These are phyloP conservation scores for Euphorbia celastroides DNA, from an alignment of 441 rosid genomes.

Conservation along the genomic window DNA sequence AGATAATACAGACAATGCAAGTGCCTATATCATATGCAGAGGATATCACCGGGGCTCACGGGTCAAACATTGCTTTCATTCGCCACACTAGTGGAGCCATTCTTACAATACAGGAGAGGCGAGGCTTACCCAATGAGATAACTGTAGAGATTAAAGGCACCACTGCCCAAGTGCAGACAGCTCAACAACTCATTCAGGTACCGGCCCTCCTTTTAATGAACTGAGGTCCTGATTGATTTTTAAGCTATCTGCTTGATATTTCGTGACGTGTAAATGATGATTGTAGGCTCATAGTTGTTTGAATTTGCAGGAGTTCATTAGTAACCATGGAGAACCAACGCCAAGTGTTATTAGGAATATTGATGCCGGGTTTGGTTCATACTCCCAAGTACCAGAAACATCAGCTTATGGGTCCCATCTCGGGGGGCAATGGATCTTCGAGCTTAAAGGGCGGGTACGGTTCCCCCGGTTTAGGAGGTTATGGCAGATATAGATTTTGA, in stretches of 20 bases:
- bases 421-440: constrained; percentile 35
- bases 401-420: constrained; percentile 35
- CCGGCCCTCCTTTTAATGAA: too few relatives aligned
- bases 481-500: constrained; percentile 39
- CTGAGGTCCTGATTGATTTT: too few relatives aligned
- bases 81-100: constrained; percentile 47
- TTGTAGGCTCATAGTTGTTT: background rate
- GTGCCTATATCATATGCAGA: constrained; percentile 54
- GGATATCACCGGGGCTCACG: constrained; percentile 50
- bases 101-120: constrained; percentile 42
- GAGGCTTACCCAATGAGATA: constrained; percentile 48
- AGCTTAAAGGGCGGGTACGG: constrained; percentile 36
- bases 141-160: constrained; percentile 56
- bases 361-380: constrained; percentile 32
- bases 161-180: constrained; percentile 44
- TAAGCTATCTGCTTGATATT: background rate
- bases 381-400: constrained; percentile 36
- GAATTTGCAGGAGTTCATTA: constrained; percentile 36
- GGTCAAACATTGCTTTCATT: constrained; percentile 49
- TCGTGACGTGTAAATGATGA: background rate
- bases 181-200: constrained; percentile 56
- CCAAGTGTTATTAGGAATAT: constrained; percentile 34
- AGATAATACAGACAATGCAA: constrained; percentile 55
- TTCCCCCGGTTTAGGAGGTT: constrained; percentile 26
- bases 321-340: constrained; percentile 32